Evolutionary conservation across 495 filamentous ascomycete species (phyloP), one percentile per base, ranked within the genome.

Genomic region (Penicillium desertorum): DNA sequence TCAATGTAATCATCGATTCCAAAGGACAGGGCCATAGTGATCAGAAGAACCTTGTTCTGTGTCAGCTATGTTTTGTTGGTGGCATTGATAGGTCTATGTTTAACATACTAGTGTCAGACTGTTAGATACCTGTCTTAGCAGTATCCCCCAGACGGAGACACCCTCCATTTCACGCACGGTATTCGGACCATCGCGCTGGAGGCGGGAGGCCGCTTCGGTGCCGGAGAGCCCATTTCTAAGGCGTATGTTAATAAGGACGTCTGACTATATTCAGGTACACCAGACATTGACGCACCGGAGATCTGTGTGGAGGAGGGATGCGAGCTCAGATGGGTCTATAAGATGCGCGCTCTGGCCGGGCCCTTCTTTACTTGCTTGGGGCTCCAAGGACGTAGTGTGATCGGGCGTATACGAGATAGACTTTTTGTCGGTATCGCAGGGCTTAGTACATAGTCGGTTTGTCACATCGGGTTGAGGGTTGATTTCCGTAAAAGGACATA

Each of bases 11-110:
- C 89, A 30, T 78, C 69, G 39, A 95, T 88, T 50, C 83, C 88
- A 64, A 91, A 95, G 62, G 87, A 90, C 37, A 96, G 76, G 34
- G 79, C 85, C 89, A 94, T 94, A 58, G 89, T 91, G 48, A 95
- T 80, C 32, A 94, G 81, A 22, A 96, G 79, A 36, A 96, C 88
- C 86, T 89, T 63, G 34, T 63, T 51, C 12, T 41, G 0, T 27
- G 30, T 27, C 12, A 58, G 60, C 58, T 63, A 54, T 42, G 51
- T 50, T 19, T 25, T 9, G 0, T 45, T 6, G 54, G 42, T 10
- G 54, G 45, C 16, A 32, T 19, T 48, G 11, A 41, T 29, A 29
- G 29, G 45, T 19, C 12, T 16, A 36, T 45, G n/a, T n/a, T 36
- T 9, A 50, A 64, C 71, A 63, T 67, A 83, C 79, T 65, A 86